These are phyloP conservation scores for Austroboletus eburneus DNA, from an alignment of 768 basidiomycete genomes.

Conservation along the genomic window DNA sequence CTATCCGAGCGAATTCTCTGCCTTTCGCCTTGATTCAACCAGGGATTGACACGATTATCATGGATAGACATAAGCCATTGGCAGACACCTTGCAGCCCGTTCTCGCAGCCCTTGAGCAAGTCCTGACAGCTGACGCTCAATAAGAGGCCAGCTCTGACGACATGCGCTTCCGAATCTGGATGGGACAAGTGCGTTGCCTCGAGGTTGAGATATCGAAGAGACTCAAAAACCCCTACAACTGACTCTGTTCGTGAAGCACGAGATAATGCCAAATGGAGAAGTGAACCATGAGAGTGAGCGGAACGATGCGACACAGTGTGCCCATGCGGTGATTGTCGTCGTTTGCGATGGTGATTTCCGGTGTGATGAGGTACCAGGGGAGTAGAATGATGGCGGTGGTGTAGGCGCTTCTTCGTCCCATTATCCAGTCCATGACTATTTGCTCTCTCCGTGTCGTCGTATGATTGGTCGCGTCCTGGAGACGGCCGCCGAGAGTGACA, in stretches of 20 bases:
- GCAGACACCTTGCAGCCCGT: slow-evolving; percentile 38
- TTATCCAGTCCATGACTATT: neutral
- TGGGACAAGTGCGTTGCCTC: slow-evolving; percentile 53
- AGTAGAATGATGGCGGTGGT: slow-evolving; percentile 1
- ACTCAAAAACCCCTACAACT: slow-evolving; percentile 71
- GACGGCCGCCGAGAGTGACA: slow-evolving; percentile 32
- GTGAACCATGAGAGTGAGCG: slow-evolving; percentile 35
- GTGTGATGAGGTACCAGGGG: slow-evolving; percentile 5
- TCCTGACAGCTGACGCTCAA: slow-evolving; percentile 51
- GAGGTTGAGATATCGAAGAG: slow-evolving; percentile 63
- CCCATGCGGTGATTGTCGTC: slow-evolving; percentile 9
- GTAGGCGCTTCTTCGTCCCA: neutral
- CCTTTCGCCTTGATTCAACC: slow-evolving; percentile 30
- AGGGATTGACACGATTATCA: slow-evolving; percentile 35
- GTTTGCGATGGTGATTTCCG: slow-evolving; percentile 4
- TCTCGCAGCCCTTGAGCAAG: slow-evolving; percentile 42
- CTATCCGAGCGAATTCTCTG: slow-evolving; percentile 30
- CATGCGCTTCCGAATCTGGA: slow-evolving; percentile 42
- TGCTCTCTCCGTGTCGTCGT: neutral
- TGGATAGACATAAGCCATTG: slow-evolving; percentile 49
- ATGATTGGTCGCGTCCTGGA: slow-evolving; percentile 10
- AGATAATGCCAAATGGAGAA: slow-evolving; percentile 36
- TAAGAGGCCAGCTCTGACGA: slow-evolving; percentile 40
- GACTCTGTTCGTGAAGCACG: slow-evolving; percentile 38
- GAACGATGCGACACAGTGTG: slow-evolving; percentile 19